Evolutionary conservation across 306 rosid genomes (phyloP).

Genomic region (Fagus sylvatica): DNA sequence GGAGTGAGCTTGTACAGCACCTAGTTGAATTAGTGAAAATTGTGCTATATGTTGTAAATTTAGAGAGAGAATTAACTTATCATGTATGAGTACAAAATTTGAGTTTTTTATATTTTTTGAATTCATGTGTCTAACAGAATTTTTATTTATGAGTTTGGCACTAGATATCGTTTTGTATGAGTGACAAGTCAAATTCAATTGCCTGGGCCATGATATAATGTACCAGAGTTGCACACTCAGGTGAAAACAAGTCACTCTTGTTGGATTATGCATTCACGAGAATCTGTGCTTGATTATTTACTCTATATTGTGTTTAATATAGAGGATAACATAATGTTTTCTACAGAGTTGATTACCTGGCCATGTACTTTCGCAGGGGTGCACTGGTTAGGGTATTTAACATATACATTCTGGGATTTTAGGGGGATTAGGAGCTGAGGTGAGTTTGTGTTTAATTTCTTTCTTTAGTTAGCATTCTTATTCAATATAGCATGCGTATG

Average conservation of each 20-base stretch:
- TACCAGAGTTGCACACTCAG: no score
- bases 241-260: no score
- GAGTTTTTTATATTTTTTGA: background rate
- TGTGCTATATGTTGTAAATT: background rate
- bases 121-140: background rate
- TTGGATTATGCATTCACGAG: no score
- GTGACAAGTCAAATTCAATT: no score
- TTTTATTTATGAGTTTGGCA: background rate
- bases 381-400: background rate
- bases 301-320: background rate
- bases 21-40: background rate
- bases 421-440: background rate
- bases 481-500: background rate
- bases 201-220: no score
- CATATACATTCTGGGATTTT: background rate
- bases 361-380: background rate
- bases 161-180: background rate
- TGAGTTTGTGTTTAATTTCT: background rate
- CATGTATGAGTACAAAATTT: background rate
- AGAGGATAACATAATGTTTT: background rate
- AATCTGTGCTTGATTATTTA: no score
- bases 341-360: constrained; percentile 7
- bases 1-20: background rate
- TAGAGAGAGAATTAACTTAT: background rate
- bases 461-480: background rate